Evolutionary conservation across 2,329 filamentous ascomycete species (phyloP), one percentile per base, ranked within the genome.

Genomic region (Ophiostoma perfectum): DNA sequence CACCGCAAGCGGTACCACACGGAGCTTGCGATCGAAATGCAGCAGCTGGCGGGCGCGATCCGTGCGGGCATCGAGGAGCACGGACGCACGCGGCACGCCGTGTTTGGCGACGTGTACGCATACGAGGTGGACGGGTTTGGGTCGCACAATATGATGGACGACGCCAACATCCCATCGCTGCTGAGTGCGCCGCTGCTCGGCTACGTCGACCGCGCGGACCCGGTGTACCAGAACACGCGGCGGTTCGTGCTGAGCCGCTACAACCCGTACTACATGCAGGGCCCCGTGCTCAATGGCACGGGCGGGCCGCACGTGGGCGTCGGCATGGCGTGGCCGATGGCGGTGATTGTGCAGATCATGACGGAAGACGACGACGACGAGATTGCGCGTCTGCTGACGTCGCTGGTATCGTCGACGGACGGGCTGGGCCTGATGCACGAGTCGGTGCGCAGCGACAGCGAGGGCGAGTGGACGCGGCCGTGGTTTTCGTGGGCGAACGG

Each of bases 401-500:
- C 83, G 45, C 77, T 82, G 18, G 86, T 91, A 64, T 84, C 86
- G 74, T 82, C 85, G 72, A 86, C 84, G 1, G 86, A 83, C 72
- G 79, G 80, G n/a, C 79, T 88, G 39, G 88, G 89, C 0, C 76
- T 91, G 70, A 81, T 91, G 11, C 88, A 91, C 74, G 89, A 91
- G 78, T 88, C 86, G 72, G 82, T 91, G 66, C 82, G 88, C 73
- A 88, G 90, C 36, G 81, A 86, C 65, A 79, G 81, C 67, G 78
- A 82, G 44, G 80, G 77, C 52, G 80, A 84, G 36, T 90, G 88
- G 76, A 90, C 88, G 14, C 78, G 88, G 78, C 75, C 77, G 76
- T 79, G 69, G 70, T 96, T 95, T 76, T 89, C 91, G 0, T 95
- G 92, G 92, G 91, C 91, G 14, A 95, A 95, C 75, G 92, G 90